These are phyloP conservation scores for Quercus phellos DNA, from an alignment of 331 rosid species.

Conservation along the genomic window DNA sequence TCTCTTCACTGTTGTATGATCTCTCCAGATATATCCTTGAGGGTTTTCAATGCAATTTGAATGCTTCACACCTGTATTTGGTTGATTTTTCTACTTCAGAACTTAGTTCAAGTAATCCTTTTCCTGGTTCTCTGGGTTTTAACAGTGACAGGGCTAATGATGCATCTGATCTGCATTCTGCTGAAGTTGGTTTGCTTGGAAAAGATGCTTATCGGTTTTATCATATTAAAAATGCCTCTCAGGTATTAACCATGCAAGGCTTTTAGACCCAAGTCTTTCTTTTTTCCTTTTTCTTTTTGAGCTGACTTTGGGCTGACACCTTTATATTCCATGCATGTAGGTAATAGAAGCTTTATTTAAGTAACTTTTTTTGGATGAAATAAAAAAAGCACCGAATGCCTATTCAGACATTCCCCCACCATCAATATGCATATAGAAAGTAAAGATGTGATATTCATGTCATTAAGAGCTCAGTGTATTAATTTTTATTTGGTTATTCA, in stretches of 20 bases:
- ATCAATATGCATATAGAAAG: not conserved
- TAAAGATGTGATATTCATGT: not conserved
- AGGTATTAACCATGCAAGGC: conserved; percentile 45
- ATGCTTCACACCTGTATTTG: not conserved
- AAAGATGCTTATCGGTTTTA: conserved; percentile 50
- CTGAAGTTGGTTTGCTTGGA: conserved; percentile 35
- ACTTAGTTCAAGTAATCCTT: not conserved
- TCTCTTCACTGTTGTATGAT: not conserved
- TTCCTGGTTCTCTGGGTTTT: not conserved
- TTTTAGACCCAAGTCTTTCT: not conserved
- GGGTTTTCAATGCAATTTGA: not conserved
- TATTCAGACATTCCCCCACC: not conserved
- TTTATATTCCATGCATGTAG: conserved; percentile 4
- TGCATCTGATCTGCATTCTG: conserved; percentile 31
- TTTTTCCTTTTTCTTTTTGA: not conserved
- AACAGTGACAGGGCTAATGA: conserved; percentile 39
- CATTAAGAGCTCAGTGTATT: not conserved
- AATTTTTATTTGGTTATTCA: not conserved
- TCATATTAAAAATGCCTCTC: conserved; percentile 60
- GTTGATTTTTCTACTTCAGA: not conserved
- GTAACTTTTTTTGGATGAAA: not conserved
- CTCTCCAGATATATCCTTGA: not conserved
- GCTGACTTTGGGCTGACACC: not conserved
- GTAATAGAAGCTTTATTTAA: not conserved
- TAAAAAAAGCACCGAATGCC: not conserved